phyloP scores from a whole-genome alignment of 176 grass and related monocot genomes.

The Guadua angustifolia region DNA sequence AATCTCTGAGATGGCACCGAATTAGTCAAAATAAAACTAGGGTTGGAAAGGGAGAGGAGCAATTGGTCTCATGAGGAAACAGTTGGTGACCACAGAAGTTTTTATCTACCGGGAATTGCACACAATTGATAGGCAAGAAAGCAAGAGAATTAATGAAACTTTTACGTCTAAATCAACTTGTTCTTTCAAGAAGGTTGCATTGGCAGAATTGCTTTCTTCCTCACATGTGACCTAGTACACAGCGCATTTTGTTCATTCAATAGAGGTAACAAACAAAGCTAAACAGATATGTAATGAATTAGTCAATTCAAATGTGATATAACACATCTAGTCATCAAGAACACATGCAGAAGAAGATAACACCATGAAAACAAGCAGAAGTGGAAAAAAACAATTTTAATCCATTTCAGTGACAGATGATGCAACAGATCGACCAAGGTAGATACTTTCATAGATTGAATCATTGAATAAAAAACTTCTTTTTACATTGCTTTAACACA shows the following conservation, averaged over 20 bases:
- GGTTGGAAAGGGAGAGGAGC: neutral
- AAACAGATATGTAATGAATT: neutral
- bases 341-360: neutral
- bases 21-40: neutral
- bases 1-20: neutral
- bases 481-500: neutral
- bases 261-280: neutral
- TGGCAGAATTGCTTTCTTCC: neutral
- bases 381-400: neutral
- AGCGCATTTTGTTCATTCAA: neutral
- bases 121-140: neutral
- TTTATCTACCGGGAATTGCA: neutral
- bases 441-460: neutral
- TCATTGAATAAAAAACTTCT: neutral
- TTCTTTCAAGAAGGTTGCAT: neutral
- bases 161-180: neutral
- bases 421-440: neutral
- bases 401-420: neutral
- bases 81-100: neutral
- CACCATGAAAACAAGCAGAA: neutral
- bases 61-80: neutral
- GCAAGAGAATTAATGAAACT: neutral
- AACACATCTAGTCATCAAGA: neutral
- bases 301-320: neutral
- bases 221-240: neutral